Evolutionary conservation across 1,139 yeast genomes (phyloP).

Genomic region (Scheffersomyces stambukii): DNA sequence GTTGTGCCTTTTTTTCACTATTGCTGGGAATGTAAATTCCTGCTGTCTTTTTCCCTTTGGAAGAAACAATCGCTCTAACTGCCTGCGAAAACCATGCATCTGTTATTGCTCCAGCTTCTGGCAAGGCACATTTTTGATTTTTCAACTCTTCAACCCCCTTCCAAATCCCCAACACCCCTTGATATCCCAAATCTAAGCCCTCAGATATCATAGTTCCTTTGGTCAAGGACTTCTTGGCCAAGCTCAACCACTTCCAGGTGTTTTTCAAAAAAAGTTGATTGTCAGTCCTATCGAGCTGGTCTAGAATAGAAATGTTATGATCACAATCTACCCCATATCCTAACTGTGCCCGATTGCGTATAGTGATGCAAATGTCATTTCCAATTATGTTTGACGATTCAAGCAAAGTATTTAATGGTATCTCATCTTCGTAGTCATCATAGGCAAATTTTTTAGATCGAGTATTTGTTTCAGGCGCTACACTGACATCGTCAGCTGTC

Average conservation of each 20-base stretch:
- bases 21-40: conserved; percentile 43
- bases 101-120: conserved; percentile 26
- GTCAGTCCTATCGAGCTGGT: conserved; percentile 48
- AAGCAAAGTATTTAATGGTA: conserved; percentile 29
- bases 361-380: conserved; percentile 63
- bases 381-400: conserved; percentile 39
- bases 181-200: conserved; percentile 74
- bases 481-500: conserved; percentile 28
- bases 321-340: conserved; percentile 77
- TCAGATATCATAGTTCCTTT: conserved; percentile 68
- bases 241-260: conserved; percentile 87
- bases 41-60: conserved; percentile 42
- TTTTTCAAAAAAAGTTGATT: conserved; percentile 60
- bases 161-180: conserved; percentile 91
- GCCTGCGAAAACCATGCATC: conserved; percentile 47
- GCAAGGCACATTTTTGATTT: conserved; percentile 49
- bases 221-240: conserved; percentile 63
- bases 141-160: conserved; percentile 65
- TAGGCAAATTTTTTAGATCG: conserved; percentile 7
- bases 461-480: conserved; percentile 10
- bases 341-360: conserved; percentile 62
- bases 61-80: conserved; percentile 37
- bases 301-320: conserved; percentile 59
- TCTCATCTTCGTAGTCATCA: conserved; percentile 17
- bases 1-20: conserved; percentile 54